Percentiles rank a stretch among this genome's conserved stretches.
These are phyloP conservation scores for Neonectria faginata DNA, from an alignment of 2,329 filamentous ascomycete species.

Conservation along the genomic window DNA sequence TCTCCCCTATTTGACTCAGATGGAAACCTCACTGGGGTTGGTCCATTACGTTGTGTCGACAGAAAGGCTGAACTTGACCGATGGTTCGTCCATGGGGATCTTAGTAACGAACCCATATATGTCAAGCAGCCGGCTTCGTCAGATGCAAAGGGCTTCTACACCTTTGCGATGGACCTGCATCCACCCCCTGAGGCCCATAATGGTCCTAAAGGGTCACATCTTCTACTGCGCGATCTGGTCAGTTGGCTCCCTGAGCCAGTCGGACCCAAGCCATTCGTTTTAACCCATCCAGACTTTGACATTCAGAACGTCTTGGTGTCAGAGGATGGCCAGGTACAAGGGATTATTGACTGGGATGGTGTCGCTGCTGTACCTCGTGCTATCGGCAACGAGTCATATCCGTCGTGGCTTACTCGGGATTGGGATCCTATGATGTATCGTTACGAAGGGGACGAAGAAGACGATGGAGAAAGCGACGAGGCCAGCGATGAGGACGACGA, in stretches of 20 bases:
- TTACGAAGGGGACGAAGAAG: no score
- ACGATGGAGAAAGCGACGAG: no score
- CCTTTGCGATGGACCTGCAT: constrained; percentile 4
- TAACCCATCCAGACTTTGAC: constrained; percentile 47
- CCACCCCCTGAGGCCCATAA: background rate
- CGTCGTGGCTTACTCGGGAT: constrained; percentile 34
- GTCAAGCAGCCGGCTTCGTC: background rate
- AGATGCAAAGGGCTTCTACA: background rate
- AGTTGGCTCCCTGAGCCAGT: constrained; percentile 5
- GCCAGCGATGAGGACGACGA: no score
- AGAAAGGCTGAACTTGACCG: background rate
- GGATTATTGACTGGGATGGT: constrained; percentile 49
- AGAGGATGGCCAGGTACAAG: constrained; percentile 43
- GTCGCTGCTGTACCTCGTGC: constrained; percentile 39
- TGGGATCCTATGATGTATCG: constrained; percentile 26
- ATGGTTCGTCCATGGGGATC: constrained; percentile 4
- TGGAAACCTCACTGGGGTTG: background rate
- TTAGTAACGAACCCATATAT: background rate
- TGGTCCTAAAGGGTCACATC: background rate
- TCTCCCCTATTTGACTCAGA: background rate
- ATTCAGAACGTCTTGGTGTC: constrained; percentile 49
- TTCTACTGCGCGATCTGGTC: constrained; percentile 3
- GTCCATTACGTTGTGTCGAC: background rate
- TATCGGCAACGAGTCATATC: constrained; percentile 39
- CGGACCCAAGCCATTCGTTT: constrained; percentile 32